These are phyloP conservation scores for Tetracladium setigerum DNA, from an alignment of 495 filamentous ascomycete genomes.

Conservation along the genomic window DNA sequence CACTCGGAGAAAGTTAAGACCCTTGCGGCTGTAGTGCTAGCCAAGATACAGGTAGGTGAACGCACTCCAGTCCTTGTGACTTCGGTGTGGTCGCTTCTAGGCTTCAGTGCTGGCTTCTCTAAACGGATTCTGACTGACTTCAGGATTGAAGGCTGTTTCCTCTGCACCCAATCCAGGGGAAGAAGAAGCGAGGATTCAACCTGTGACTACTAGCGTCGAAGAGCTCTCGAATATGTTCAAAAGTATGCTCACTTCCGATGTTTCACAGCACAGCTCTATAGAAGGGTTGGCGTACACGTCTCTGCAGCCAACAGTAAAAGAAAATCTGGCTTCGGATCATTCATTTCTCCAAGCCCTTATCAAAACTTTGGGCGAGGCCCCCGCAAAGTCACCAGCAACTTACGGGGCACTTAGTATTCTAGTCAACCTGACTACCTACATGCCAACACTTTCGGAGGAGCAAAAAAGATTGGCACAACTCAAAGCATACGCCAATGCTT, in stretches of 20 bases:
- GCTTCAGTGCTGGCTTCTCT: not conserved
- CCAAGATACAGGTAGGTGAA: constrained; percentile 57
- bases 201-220: constrained; percentile 48
- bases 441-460: constrained; percentile 75
- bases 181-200: constrained; percentile 32
- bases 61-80: not conserved
- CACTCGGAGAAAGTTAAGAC: constrained; percentile 44
- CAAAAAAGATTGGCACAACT: constrained; percentile 84
- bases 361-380: constrained; percentile 49
- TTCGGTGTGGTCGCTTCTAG: not conserved
- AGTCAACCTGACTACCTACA: constrained; percentile 73
- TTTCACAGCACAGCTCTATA: constrained; percentile 55
- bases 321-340: constrained; percentile 60
- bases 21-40: constrained; percentile 78
- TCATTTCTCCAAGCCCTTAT: constrained; percentile 61
- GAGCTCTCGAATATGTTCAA: constrained; percentile 75
- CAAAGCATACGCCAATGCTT: constrained; percentile 85
- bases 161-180: constrained; percentile 26
- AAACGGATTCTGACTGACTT: constrained; percentile 36
- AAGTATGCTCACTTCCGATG: constrained; percentile 57
- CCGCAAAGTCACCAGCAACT: constrained; percentile 57
- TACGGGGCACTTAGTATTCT: constrained; percentile 84
- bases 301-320: constrained; percentile 73
- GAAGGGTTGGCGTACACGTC: constrained; percentile 93
- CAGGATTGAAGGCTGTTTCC: constrained; percentile 42